These are phyloP conservation scores for Entophlyctis luteolus DNA, from an alignment of 192 early-diverging fungal species.

Conservation along the genomic window DNA sequence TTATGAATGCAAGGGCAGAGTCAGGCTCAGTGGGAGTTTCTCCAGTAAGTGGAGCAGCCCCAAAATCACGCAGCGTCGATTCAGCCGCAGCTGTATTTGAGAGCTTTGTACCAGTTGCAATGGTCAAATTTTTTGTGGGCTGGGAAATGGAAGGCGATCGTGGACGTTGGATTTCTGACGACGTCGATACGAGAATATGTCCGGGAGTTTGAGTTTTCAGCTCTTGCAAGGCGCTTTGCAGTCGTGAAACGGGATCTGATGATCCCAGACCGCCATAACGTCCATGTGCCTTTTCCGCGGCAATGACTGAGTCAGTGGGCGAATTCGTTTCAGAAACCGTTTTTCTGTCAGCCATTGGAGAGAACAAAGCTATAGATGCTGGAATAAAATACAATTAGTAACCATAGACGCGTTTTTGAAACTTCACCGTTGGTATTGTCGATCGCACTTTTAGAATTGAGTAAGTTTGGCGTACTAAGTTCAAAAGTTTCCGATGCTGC, in stretches of 20 bases:
- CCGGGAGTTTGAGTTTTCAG: conserved; percentile 20
- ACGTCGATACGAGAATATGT: neutral
- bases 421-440: neutral
- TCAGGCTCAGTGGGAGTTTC: too few species aligned
- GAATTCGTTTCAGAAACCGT: too few species aligned
- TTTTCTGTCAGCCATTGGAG: neutral
- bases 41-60: too few species aligned
- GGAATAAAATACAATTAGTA: neutral
- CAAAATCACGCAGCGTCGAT: too few species aligned
- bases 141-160: neutral
- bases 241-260: neutral
- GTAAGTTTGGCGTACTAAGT: too few species aligned
- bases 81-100: too few species aligned
- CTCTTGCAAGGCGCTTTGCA: conserved; percentile 16
- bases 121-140: neutral
- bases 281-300: too few species aligned
- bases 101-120: too few species aligned
- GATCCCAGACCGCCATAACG: too few species aligned
- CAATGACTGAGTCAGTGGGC: too few species aligned
- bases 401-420: neutral
- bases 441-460: neutral
- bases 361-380: neutral
- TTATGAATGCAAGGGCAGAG: too few species aligned
- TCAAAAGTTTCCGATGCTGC: neutral
- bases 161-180: neutral